These are phyloP conservation scores for Didymella keratinophila DNA, from an alignment of 2,329 filamentous ascomycete genomes.

Conservation along the genomic window DNA sequence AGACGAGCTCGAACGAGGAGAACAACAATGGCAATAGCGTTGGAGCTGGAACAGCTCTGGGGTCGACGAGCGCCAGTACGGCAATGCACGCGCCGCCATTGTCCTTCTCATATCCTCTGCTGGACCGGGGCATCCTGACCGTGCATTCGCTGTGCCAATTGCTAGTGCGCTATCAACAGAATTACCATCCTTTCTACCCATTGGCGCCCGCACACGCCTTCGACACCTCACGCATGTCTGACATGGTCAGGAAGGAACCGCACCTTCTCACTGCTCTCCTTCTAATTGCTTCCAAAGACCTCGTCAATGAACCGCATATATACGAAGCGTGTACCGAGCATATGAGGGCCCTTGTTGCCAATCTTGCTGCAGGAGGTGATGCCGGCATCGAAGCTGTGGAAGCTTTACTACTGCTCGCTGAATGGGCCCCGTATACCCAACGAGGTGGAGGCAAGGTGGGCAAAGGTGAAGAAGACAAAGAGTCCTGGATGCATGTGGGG, in stretches of 20 bases:
- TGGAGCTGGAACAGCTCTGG: conserved; percentile 10
- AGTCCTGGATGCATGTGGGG: conserved; percentile 80
- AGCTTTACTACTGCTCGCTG: conserved; percentile 72
- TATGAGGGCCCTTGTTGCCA: conserved; percentile 73
- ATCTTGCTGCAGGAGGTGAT: conserved; percentile 70
- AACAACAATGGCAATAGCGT: conserved; percentile 21
- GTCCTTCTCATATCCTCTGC: conserved; percentile 54
- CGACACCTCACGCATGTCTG: conserved; percentile 60
- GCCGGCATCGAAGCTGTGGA: conserved; percentile 76
- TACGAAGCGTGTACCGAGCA: conserved; percentile 73
- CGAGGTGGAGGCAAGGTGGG: conserved; percentile 69
- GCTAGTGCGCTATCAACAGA: conserved; percentile 66
- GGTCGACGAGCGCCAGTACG: conserved; percentile 24
- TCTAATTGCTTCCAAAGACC: conserved; percentile 74
- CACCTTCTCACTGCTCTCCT: conserved; percentile 74
- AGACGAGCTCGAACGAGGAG: conserved; percentile 45
- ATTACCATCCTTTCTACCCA: conserved; percentile 75
- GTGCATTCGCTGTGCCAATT: conserved; percentile 61
- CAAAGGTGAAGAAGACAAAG: conserved; percentile 75
- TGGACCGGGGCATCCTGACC: conserved; percentile 53
- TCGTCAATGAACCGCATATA: conserved; percentile 68
- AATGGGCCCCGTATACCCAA: conserved; percentile 75
- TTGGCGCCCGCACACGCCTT: conserved; percentile 69
- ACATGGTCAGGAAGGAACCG: conserved; percentile 67
- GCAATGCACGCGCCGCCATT: conserved; percentile 35